Base-by-base conservation (phyloP, 768 basidiomycete genomes). In the Chalciporus pseudorubinellus region DNA sequence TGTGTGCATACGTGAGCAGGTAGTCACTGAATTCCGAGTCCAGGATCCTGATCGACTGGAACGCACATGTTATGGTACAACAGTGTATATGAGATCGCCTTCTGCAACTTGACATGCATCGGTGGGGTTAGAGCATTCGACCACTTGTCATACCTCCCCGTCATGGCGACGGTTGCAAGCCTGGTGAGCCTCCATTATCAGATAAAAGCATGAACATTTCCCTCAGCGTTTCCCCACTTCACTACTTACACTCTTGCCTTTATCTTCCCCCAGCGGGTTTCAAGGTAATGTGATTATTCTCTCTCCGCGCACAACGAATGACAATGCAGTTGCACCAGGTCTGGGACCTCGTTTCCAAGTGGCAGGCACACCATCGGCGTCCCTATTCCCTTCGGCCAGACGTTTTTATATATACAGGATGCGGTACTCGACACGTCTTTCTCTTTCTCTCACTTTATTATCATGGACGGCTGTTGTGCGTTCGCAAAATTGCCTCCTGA, bases 401-500 rank as follows among this genome's bases (percentile, higher is more conserved):
- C 3, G 6, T 47, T 20, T 31, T 48, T 50, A n/a, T 29, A 36
- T 51, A 14, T 4, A 0, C 47, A 44, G 22, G 16, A 67, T 65
- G 64, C 19, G 39, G 33, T 31, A 39, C 36, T 43, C 52, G 42
- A 33, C 36, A 1, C 42, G 19, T 6, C 39, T 48, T 29, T 56
- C 42, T 28, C 44, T 67, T 44, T 48, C 50, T 29, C 20, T 65
- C 12, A 26, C 46, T 12, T 44, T 65, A 26, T 39, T 62, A n/a
- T 53, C 53, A 9, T 56, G 47, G 22, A 42, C 45, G n/a, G 39
- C 43, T 21, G 28, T 54, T 13, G 59, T 53, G 36, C 52, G 50
- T 19, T 61, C 64, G 38, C 65, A 65, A 34, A 44, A 63, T 44
- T 65, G 64, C 42, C 55, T 51, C 24, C 18, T 65, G 42, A 52